Percentiles rank a stretch among this genome's conserved stretches.
Evolutionary conservation across 2,329 filamentous ascomycete genomes (phyloP).

Genomic region (Fusarium dimerum): DNA sequence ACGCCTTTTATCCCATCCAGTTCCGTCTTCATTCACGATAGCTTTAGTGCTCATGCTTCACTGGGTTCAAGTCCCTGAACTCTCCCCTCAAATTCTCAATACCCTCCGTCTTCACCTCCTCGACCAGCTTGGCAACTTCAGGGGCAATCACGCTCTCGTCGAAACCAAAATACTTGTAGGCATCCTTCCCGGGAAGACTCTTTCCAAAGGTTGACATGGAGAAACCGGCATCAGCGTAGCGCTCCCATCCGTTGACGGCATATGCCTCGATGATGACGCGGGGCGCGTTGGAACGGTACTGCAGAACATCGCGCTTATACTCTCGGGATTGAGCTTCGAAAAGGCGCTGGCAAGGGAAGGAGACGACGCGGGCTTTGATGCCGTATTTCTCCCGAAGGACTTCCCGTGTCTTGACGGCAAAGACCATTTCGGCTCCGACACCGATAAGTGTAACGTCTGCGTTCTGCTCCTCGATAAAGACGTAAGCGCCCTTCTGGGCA

Average conservation of each 20-base stretch:
- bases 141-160: constrained; percentile 44
- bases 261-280: constrained; percentile 63
- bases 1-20: not conserved
- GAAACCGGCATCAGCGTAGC: constrained; percentile 58
- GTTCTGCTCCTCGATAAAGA: constrained; percentile 43
- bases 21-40: not conserved
- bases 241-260: constrained; percentile 58
- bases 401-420: constrained; percentile 35
- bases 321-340: constrained; percentile 44
- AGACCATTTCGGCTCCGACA: constrained; percentile 38
- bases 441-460: constrained; percentile 48
- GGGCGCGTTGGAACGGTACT: constrained; percentile 43
- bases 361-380: constrained; percentile 42
- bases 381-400: constrained; percentile 41
- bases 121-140: constrained; percentile 36
- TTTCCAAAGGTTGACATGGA: constrained; percentile 58
- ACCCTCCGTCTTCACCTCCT: constrained; percentile 32
- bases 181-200: constrained; percentile 53
- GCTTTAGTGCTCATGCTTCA: constrained; percentile 23
- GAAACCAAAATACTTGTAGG: constrained; percentile 59
- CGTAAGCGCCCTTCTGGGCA: constrained; percentile 47
- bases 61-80: constrained; percentile 33
- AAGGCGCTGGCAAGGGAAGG: constrained; percentile 46
- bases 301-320: constrained; percentile 49
- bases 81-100: constrained; percentile 33